Evolutionary conservation across 805 yeast genomes (phyloP).

Genomic region (Barnettozyma salicaria): DNA sequence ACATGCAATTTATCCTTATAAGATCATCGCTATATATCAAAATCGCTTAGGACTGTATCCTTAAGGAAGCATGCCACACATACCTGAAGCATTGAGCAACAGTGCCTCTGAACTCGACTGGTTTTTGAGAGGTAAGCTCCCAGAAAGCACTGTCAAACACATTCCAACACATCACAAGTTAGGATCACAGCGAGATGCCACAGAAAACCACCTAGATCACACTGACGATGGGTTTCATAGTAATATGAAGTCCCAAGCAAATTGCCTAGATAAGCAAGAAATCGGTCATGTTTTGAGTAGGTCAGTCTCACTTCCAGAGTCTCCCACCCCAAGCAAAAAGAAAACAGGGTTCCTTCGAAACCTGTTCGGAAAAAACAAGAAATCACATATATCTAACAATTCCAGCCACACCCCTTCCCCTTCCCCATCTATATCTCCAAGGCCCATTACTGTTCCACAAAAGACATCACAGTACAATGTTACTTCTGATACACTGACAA

Average conservation of each 20-base stretch:
- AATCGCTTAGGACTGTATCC: no score
- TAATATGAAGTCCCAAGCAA: neutral
- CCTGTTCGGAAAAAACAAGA: slow-evolving; percentile 27
- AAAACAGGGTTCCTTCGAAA: slow-evolving; percentile 34
- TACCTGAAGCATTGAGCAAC: neutral
- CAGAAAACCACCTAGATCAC: no score
- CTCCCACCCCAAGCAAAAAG: slow-evolving; percentile 17
- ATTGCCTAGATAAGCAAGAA: slow-evolving; percentile 3
- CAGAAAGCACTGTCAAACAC: slow-evolving; percentile 13
- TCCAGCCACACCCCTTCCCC: slow-evolving; percentile 4
- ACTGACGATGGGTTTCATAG: slow-evolving; percentile 7
- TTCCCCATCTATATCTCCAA: slow-evolving; percentile 14
- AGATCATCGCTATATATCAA: no score
- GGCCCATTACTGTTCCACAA: slow-evolving; percentile 4
- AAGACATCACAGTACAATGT: neutral
- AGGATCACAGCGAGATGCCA: slow-evolving; percentile 1
- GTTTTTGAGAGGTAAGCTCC: slow-evolving; percentile 36
- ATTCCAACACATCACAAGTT: no score
- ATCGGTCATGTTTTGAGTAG: slow-evolving; percentile 19
- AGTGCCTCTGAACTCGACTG: slow-evolving; percentile 39
- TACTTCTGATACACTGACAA: slow-evolving; percentile 5
- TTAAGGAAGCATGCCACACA: neutral
- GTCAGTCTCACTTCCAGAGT: slow-evolving; percentile 29
- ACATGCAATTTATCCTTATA: no score
- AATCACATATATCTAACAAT: slow-evolving; percentile 6